These are phyloP conservation scores for Ogataea paradorogensis DNA, from an alignment of 805 yeast genomes.

Conservation along the genomic window DNA sequence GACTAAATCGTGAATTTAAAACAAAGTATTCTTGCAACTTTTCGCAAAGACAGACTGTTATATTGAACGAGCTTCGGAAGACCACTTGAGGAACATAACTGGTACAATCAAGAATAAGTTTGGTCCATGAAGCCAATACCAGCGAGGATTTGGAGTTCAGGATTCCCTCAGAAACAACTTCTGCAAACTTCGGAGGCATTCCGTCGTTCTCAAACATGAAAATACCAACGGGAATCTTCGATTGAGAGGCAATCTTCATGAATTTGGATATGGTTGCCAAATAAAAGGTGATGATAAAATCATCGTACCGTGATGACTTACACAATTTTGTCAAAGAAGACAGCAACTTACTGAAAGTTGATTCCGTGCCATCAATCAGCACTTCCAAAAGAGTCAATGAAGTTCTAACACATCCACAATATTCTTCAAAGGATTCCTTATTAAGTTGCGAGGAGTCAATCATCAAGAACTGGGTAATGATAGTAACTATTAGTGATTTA, in stretches of 20 bases:
- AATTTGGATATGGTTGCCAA: slow-evolving; percentile 23
- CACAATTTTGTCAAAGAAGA: slow-evolving; percentile 17
- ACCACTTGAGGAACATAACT: slow-evolving; percentile 27
- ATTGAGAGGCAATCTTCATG: slow-evolving; percentile 26
- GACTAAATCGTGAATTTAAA: slow-evolving; percentile 18
- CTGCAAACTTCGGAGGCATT: slow-evolving; percentile 19
- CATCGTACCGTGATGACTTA: slow-evolving; percentile 8
- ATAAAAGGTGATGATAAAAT: slow-evolving; percentile 22
- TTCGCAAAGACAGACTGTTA: slow-evolving; percentile 28
- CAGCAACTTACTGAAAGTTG: slow-evolving; percentile 40
- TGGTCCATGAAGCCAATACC: slow-evolving; percentile 29
- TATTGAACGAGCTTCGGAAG: slow-evolving; percentile 21
- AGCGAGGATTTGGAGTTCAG: slow-evolving; percentile 19
- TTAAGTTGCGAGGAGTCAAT: slow-evolving; percentile 21
- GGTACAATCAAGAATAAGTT: slow-evolving; percentile 22
- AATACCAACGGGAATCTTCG: slow-evolving; percentile 13
- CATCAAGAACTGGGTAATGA: slow-evolving; percentile 46
- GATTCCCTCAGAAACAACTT: slow-evolving; percentile 28
- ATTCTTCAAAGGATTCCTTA: slow-evolving; percentile 25
- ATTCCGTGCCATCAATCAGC: slow-evolving; percentile 57
- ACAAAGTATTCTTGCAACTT: slow-evolving; percentile 27
- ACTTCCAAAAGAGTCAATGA: slow-evolving; percentile 44
- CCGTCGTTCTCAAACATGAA: slow-evolving; percentile 17
- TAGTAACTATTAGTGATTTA: slow-evolving; percentile 49
- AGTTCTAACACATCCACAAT: slow-evolving; percentile 38